These are phyloP conservation scores for Pseudocercospora vitis DNA, from an alignment of 2,329 filamentous ascomycete genomes.

Conservation along the genomic window DNA sequence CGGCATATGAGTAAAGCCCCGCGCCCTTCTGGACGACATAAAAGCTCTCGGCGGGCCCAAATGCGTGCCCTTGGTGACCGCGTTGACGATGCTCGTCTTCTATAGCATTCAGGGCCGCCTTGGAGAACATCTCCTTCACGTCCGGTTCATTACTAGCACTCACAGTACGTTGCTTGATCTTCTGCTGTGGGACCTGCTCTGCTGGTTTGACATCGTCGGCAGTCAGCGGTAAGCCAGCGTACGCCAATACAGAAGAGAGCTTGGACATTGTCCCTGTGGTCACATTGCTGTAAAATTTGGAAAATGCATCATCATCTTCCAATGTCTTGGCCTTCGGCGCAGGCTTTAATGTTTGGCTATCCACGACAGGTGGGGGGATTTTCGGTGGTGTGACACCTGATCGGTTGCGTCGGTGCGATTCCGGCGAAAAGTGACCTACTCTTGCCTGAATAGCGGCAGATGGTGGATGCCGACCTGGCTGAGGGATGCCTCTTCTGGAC, in stretches of 20 bases:
- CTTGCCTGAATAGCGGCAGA: conserved; percentile 34
- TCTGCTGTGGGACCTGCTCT: conserved; percentile 29
- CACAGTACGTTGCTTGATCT: conserved; percentile 35
- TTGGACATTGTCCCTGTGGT: conserved; percentile 87
- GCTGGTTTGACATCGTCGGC: conserved; percentile 34
- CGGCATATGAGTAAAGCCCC: conserved; percentile 89
- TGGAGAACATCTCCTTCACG: conserved; percentile 78
- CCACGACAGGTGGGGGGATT: conserved; percentile 35
- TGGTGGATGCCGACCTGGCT: conserved; percentile 24
- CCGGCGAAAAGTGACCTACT: conserved; percentile 35
- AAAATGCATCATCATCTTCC: conserved; percentile 66
- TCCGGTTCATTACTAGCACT: conserved; percentile 58
- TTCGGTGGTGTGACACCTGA: conserved; percentile 16
- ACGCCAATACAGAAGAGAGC: conserved; percentile 85
- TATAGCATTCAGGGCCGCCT: conserved; percentile 77
- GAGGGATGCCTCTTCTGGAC: conserved; percentile 39
- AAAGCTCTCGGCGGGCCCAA: conserved; percentile 67
- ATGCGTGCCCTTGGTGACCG: conserved; percentile 55
- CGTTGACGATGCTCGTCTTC: conserved; percentile 57
- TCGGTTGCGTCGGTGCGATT: conserved; percentile 29
- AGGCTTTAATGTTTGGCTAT: conserved; percentile 30
- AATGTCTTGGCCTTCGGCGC: conserved; percentile 23
- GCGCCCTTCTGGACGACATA: conserved; percentile 92
- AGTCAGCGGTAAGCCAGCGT: conserved; percentile 79
- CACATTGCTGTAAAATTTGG: conserved; percentile 79